Percentiles rank a stretch among this genome's conserved stretches.
phyloP scores from a whole-genome alignment of 2,329 filamentous ascomycete species.

The Whalleya microplaca region DNA sequence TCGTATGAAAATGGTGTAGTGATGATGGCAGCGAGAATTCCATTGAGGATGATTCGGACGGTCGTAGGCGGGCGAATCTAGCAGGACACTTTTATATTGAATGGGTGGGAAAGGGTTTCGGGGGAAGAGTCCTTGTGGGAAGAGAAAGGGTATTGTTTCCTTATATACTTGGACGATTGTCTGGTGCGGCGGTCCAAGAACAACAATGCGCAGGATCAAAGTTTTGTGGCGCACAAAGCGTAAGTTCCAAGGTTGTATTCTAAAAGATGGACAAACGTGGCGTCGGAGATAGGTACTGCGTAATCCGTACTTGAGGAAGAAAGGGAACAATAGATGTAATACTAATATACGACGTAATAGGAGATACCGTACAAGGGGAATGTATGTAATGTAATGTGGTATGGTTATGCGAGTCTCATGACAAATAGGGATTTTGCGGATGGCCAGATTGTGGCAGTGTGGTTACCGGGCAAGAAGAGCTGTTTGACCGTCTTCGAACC shows the following conservation, averaged over 20 bases:
- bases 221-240: background rate
- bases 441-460: background rate
- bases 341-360: too few species aligned
- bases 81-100: background rate
- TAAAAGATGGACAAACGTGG: background rate
- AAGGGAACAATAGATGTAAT: too few species aligned
- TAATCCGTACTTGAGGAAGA: too few species aligned
- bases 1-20: conserved; percentile 30
- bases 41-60: conserved; percentile 31
- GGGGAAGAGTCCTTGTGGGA: conserved; percentile 8
- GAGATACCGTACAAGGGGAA: too few species aligned
- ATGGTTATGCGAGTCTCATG: background rate
- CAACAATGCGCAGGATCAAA: conserved; percentile 5
- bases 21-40: conserved; percentile 33
- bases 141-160: conserved; percentile 5
- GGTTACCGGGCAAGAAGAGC: too few species aligned
- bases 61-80: background rate
- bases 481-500: too few species aligned
- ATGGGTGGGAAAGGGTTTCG: background rate
- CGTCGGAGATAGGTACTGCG: background rate
- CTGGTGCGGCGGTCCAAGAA: background rate
- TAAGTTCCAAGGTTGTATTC: too few species aligned
- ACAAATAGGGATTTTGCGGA: background rate
- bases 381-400: too few species aligned
- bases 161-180: background rate